These are phyloP conservation scores for Camelina neglecta DNA, from an alignment of 345 rosid genomes.

Conservation along the genomic window DNA sequence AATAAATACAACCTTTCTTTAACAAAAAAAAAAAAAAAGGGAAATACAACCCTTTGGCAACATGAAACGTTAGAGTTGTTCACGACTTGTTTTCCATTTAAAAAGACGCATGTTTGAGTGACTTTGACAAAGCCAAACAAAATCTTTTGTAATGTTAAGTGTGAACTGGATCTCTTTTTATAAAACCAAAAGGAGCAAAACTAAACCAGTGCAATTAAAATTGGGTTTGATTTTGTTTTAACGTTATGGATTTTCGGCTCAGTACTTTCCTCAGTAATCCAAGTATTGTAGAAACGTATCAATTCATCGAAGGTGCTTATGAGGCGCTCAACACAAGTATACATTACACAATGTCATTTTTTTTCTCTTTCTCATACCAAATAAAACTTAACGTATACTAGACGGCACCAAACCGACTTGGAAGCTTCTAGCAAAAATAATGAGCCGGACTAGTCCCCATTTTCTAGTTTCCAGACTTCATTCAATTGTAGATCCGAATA, in stretches of 20 bases:
- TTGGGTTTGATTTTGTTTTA: neutral
- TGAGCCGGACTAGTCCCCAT: neutral
- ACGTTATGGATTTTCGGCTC: neutral
- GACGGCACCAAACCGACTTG: neutral
- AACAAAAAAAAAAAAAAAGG: too few relatives aligned
- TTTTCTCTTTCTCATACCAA: neutral
- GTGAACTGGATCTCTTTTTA: too few relatives aligned
- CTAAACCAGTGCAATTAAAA: too few relatives aligned
- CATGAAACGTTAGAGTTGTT: slow-evolving; percentile 26
- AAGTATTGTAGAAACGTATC: too few relatives aligned
- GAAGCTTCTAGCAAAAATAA: slow-evolving; percentile 6
- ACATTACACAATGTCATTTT: too few relatives aligned
- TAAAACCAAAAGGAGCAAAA: too few relatives aligned
- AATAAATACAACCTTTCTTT: neutral
- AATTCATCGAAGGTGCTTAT: too few relatives aligned
- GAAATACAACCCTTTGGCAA: neutral
- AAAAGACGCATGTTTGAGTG: neutral
- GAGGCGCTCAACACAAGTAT: too few relatives aligned
- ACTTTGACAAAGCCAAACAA: neutral
- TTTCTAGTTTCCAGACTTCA: neutral
- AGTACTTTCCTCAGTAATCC: neutral
- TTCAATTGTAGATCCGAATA: slow-evolving; percentile 10
- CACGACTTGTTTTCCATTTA: slow-evolving; percentile 27
- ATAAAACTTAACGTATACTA: slow-evolving; percentile 3
- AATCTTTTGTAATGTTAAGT: neutral